These are phyloP conservation scores for Fusarium verticillioides DNA, from an alignment of 2,329 filamentous ascomycete species.

Conservation along the genomic window DNA sequence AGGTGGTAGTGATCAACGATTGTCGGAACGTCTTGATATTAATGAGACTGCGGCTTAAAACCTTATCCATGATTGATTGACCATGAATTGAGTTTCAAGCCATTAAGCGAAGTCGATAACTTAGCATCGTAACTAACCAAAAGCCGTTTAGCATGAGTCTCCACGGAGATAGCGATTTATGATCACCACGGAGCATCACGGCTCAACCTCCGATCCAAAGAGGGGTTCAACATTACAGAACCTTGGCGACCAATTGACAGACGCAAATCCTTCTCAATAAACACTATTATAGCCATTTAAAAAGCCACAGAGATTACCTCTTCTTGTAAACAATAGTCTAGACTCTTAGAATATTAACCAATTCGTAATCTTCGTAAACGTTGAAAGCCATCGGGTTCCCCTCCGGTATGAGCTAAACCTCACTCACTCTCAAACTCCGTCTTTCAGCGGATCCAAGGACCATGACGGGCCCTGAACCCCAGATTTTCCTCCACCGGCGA, in stretches of 20 bases:
- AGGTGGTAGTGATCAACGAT: neutral
- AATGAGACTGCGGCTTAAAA: neutral
- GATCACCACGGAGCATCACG: slow-evolving; percentile 6
- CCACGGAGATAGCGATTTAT: slow-evolving; percentile 7
- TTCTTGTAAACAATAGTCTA: fast-evolving
- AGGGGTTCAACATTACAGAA: neutral
- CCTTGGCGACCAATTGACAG: neutral
- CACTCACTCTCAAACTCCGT: neutral
- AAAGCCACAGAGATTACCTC: neutral
- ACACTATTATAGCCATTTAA: neutral
- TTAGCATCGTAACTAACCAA: neutral
- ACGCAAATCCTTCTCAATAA: fast-evolving
- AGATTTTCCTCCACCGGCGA: slow-evolving; percentile 10
- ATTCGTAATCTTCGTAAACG: neutral
- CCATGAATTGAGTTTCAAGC: neutral
- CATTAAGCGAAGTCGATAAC: neutral
- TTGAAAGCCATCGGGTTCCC: neutral
- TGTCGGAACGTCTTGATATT: fast-evolving
- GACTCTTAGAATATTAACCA: neutral
- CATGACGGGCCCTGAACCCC: slow-evolving; percentile 1
- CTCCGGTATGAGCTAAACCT: slow-evolving; percentile 5
- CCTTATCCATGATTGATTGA: fast-evolving
- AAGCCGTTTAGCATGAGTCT: neutral
- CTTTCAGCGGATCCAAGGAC: neutral
- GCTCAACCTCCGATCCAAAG: neutral